Conservation (phyloP, 164 flowering plant species). For the Tetracentron sinense region DNA sequence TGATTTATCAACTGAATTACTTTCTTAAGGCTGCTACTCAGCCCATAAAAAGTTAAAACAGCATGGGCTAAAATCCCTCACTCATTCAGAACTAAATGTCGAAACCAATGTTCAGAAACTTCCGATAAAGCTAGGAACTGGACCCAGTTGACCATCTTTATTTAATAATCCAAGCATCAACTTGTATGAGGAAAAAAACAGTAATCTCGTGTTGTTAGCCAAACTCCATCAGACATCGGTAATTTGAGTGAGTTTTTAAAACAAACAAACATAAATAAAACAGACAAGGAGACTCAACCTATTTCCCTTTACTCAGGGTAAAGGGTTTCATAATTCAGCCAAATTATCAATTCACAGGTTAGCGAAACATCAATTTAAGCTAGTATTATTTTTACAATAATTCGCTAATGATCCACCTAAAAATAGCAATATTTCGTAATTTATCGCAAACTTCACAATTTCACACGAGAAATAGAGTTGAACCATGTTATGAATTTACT, state of each 20-base stretch:
- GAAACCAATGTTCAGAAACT: background rate
- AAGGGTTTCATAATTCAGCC: too few species aligned
- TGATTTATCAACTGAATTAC: background rate
- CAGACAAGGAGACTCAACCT: background rate
- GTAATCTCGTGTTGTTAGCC: background rate
- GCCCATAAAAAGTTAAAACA: background rate
- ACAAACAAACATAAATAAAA: too few species aligned
- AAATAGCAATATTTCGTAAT: too few species aligned
- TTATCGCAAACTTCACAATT: too few species aligned
- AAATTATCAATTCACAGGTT: too few species aligned
- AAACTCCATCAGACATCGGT: background rate
- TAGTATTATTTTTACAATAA: too few species aligned
- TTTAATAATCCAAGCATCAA: background rate
- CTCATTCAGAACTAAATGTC: background rate
- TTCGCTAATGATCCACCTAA: too few species aligned
- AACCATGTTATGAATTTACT: too few species aligned
- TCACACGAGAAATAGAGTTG: too few species aligned
- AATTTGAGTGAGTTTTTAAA: background rate
- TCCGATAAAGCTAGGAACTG: background rate
- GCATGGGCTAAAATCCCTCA: background rate
- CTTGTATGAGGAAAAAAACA: background rate
- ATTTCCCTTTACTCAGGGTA: too few species aligned
- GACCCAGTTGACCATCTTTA: background rate
- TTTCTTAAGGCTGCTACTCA: background rate
- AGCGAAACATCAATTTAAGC: too few species aligned